Conservation (phyloP, 352 stramenopile genomes). For the Globisporangium heterothallicum region DNA sequence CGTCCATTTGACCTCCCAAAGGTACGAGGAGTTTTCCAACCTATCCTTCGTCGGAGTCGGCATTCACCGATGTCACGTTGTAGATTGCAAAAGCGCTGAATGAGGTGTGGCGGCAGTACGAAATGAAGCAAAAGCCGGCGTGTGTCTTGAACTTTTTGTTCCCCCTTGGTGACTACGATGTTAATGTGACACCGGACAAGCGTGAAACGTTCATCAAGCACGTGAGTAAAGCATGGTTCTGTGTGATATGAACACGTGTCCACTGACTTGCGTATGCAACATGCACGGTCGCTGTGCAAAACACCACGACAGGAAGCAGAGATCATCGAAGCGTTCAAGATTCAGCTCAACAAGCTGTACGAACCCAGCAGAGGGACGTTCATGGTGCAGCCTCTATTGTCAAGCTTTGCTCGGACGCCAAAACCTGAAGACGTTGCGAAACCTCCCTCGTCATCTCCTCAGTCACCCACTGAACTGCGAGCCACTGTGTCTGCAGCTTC, state of each 20-base stretch:
- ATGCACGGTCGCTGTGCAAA: background rate
- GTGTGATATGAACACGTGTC: background rate
- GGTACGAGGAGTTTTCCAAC: constrained; percentile 10
- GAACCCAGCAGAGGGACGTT: constrained; percentile 59
- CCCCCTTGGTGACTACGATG: constrained; percentile 88
- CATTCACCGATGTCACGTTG: background rate
- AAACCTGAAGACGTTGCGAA: background rate
- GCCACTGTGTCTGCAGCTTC: too few species aligned
- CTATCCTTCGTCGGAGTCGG: background rate
- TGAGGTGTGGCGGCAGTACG: constrained; percentile 89
- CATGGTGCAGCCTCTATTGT: constrained; percentile 51
- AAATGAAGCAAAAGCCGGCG: constrained; percentile 92
- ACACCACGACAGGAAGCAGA: constrained; percentile 36
- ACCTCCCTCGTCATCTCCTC: background rate
- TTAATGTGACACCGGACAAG: constrained; percentile 98
- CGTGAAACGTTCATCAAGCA: constrained; percentile 89
- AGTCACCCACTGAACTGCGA: background rate
- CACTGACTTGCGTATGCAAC: background rate
- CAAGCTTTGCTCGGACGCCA: constrained; percentile 24
- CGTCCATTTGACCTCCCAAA: constrained; percentile 93
- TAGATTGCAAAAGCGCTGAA: constrained; percentile 74
- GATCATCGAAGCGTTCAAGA: constrained; percentile 58
- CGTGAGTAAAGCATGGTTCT: constrained; percentile 22
- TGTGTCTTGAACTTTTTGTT: constrained; percentile 91
- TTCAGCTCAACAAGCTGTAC: constrained; percentile 48